These are phyloP conservation scores for Rosellinia necatrix DNA, from an alignment of 2,329 filamentous ascomycete genomes.

Conservation along the genomic window DNA sequence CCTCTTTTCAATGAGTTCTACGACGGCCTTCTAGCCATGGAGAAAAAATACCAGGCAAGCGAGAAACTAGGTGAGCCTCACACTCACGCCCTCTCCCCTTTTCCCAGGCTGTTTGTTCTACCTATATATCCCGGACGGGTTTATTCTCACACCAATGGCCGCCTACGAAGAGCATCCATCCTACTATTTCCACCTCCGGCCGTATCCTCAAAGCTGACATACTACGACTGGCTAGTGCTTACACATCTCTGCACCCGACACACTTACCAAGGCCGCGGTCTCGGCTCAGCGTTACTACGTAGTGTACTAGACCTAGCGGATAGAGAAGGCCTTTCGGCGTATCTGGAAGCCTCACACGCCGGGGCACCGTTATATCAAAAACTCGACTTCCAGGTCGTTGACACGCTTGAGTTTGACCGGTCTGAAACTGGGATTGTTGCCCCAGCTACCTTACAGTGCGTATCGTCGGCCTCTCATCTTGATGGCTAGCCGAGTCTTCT, in stretches of 20 bases:
- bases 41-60: conserved; percentile 32
- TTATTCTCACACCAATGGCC: background rate
- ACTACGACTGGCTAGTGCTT: conserved; percentile 24
- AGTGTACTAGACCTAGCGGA: conserved; percentile 33
- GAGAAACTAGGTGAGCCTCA: conserved; percentile 36
- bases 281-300: conserved; percentile 32
- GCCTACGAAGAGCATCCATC: background rate
- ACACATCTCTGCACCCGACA: conserved; percentile 34
- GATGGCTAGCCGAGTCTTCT: too few species aligned
- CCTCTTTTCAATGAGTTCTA: conserved; percentile 33
- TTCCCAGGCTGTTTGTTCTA: background rate
- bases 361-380: conserved; percentile 33
- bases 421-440: conserved; percentile 6
- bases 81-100: background rate
- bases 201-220: background rate
- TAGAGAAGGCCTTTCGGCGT: conserved; percentile 28
- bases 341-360: conserved; percentile 32
- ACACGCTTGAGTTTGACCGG: conserved; percentile 29
- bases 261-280: conserved; percentile 34
- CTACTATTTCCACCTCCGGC: background rate
- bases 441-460: conserved; percentile 13
- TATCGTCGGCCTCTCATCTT: background rate
- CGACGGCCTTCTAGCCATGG: conserved; percentile 24
- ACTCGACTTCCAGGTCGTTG: conserved; percentile 30
- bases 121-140: background rate